These are phyloP conservation scores for Physcomitrium patens DNA, from an alignment of 225 moss, liverwort and hornwort species.

Conservation along the genomic window DNA sequence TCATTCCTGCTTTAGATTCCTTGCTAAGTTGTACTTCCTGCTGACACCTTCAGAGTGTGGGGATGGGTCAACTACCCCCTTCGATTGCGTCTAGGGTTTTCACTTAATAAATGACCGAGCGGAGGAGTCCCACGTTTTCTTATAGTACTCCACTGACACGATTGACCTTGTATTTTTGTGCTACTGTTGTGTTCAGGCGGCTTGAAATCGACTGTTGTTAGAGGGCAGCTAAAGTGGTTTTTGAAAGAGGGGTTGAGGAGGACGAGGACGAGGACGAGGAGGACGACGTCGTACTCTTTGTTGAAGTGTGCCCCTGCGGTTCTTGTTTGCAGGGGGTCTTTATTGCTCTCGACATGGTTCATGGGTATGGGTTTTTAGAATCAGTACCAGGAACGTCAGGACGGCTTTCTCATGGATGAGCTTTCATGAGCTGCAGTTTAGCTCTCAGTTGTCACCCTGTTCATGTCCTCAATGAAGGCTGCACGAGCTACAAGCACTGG, in stretches of 20 bases:
- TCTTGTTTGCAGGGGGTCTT: background rate
- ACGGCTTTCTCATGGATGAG: conserved; percentile 4
- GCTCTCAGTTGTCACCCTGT: conserved; percentile 15
- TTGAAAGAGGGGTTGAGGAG: no score
- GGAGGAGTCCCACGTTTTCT: conserved; percentile 17
- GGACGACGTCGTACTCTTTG: no score
- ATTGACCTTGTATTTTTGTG: conserved; percentile 23
- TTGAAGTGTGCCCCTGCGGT: background rate
- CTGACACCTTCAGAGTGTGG: conserved; percentile 13
- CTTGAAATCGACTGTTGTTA: background rate
- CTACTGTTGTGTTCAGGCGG: conserved; percentile 14
- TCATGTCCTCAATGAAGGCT: conserved; percentile 13
- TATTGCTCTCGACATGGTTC: conserved; percentile 9
- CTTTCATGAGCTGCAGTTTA: conserved; percentile 42
- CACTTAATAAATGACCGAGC: conserved; percentile 2
- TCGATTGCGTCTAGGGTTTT: conserved; percentile 6
- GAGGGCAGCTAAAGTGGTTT: background rate
- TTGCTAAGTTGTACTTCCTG: background rate
- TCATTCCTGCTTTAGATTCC: conserved; percentile 40
- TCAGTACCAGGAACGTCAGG: background rate
- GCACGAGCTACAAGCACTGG: conserved; percentile 16
- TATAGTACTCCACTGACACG: background rate
- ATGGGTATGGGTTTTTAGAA: conserved; percentile 11
- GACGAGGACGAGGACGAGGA: no score
- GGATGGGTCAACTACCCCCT: conserved; percentile 1